These are phyloP conservation scores for Telfairia occidentalis DNA, from an alignment of 331 rosid species.

Conservation along the genomic window DNA sequence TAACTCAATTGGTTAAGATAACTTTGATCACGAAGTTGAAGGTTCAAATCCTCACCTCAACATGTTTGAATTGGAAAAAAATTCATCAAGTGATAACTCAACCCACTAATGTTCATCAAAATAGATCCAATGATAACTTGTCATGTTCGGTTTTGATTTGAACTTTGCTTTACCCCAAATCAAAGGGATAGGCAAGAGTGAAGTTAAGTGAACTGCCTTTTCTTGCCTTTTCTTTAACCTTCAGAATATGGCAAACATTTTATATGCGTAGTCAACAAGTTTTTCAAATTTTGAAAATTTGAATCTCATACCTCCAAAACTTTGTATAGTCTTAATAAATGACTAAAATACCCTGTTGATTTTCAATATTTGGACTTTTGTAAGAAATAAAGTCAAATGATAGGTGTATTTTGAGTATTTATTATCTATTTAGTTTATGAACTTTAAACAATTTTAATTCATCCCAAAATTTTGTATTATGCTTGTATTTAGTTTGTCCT, in stretches of 20 bases:
- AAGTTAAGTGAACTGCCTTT: no score
- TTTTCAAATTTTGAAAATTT: conserved; percentile 1
- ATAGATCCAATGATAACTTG: no score
- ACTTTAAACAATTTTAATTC: no score
- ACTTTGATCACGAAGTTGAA: no score
- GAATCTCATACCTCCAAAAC: conserved; percentile 6
- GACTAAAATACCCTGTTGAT: neutral
- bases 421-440: neutral
- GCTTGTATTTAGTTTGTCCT: no score
- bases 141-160: no score
- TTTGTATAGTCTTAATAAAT: neutral
- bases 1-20: no score
- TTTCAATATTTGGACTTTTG: neutral
- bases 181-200: neutral
- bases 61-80: no score
- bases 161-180: neutral
- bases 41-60: no score
- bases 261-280: neutral
- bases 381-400: neutral
- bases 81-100: no score
- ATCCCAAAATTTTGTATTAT: no score
- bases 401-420: neutral
- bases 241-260: neutral
- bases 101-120: no score
- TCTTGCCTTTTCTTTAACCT: neutral